Evolutionary conservation across 2,329 filamentous ascomycete species (phyloP), one percentile per base, ranked within the genome.

Genomic region (Aphanocladium album): DNA sequence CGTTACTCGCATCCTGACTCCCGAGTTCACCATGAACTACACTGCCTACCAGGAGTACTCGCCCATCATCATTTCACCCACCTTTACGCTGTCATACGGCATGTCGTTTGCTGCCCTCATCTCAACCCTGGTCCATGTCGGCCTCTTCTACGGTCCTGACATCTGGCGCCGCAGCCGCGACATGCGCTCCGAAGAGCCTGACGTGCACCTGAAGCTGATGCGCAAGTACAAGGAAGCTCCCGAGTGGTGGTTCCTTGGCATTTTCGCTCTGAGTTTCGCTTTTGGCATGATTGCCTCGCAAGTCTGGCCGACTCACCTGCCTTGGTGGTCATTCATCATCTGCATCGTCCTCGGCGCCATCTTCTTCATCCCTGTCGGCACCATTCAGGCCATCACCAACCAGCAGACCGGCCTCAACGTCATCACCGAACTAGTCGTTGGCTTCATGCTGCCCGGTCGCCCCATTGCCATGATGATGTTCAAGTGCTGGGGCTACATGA

Each of bases 1-100:
- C 64, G 82, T 83, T 1, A 73, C 74, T 12, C 75, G 76, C 5
- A 84, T 88, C 47, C 76, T 88, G 27, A 80, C 78, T 50, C 65
- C 74, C 0, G 74, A 84, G 55, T 74, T 76, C 62, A 76, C 78
- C 14, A 78, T 88, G 55, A 79, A 88, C 68, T 75, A 79, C 61
- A 76, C 74, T 1, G 81, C 80, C 17, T 88, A 89, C 69, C 71
- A 77, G 58, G 73, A 72, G 3, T 88, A 89, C 70, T 88, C 79
- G 0, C 81, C 80, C 5, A 73, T 82, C 23, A 77, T 80, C 61
- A 66, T 86, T 37, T 81, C 80, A 0, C 82, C 83, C 0, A 82
- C 82, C 0, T 85, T 84, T 64, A 74, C 78, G 3, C 67, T 86
- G 14, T 76, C 74, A 3, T 87, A 86, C 64, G 83, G 81, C 35